Conservation (phyloP, 495 filamentous ascomycete genomes). For the Coniosporium apollinis region DNA sequence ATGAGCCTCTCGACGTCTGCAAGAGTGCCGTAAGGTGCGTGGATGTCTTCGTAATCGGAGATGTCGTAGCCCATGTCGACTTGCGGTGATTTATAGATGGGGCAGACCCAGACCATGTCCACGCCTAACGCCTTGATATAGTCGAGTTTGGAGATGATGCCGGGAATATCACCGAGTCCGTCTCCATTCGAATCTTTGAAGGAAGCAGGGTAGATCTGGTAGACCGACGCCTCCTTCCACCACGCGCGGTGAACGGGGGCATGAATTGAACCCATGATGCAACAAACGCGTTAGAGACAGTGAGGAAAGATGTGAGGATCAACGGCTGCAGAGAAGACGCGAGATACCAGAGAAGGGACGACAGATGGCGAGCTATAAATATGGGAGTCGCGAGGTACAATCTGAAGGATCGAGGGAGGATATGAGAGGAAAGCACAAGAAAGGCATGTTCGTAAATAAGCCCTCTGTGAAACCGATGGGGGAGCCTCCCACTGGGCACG, state of each 20-base stretch:
- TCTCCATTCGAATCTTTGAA: slow-evolving; percentile 18
- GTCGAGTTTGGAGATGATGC: slow-evolving; percentile 13
- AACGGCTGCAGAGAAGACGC: no score
- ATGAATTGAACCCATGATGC: background rate
- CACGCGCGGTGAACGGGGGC: slow-evolving; percentile 2
- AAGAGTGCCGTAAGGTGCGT: slow-evolving; percentile 17
- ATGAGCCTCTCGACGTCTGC: slow-evolving; percentile 18
- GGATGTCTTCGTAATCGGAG: slow-evolving; percentile 17
- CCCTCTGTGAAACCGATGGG: no score
- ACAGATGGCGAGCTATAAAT: no score
- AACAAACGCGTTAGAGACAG: background rate
- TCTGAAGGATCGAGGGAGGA: no score
- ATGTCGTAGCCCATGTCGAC: slow-evolving; percentile 24
- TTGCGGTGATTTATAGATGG: slow-evolving; percentile 17
- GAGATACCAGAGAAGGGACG: no score
- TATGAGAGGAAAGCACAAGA: no score
- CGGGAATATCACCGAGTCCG: slow-evolving; percentile 11
- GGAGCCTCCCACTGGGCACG: no score
- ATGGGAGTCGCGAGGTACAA: no score
- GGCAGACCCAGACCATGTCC: slow-evolving; percentile 21
- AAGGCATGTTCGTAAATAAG: no score
- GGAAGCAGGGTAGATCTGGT: slow-evolving; percentile 22
- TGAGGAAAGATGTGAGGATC: slow-evolving; percentile 11
- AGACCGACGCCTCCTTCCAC: slow-evolving; percentile 20
- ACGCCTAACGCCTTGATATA: slow-evolving; percentile 17